Conservation (phyloP, 1,139 yeast species). For the Candida frijolesensis region DNA sequence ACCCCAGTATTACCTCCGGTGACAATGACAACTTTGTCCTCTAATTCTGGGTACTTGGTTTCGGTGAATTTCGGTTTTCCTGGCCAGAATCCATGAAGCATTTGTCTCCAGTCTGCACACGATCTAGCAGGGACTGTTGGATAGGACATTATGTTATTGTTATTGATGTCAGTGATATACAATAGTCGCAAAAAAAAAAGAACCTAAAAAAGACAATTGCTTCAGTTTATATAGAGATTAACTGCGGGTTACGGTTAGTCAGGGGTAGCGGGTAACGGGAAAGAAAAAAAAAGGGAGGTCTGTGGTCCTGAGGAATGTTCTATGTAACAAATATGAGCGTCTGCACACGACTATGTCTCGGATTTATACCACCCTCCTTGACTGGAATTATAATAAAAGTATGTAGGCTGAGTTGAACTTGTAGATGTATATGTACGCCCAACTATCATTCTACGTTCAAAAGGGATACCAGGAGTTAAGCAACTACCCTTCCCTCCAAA, state of each 20-base stretch:
- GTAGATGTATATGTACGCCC: not conserved
- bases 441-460: not conserved
- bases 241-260: not conserved
- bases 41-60: conserved; percentile 17
- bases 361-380: not conserved
- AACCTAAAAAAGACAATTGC: not conserved
- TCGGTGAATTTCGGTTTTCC: conserved; percentile 17
- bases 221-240: not conserved
- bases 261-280: not conserved
- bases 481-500: too few species aligned
- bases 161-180: not conserved
- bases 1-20: conserved; percentile 26
- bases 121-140: conserved; percentile 12
- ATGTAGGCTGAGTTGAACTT: too few species aligned
- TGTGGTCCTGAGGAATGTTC: not conserved
- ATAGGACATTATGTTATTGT: conserved; percentile 14
- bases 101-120: conserved; percentile 14
- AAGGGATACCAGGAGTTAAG: too few species aligned
- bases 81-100: conserved; percentile 16
- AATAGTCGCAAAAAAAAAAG: not conserved
- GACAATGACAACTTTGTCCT: conserved; percentile 24
- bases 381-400: conserved; percentile 17
- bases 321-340: too few species aligned
- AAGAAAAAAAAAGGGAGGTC: not conserved
- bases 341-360: not conserved